phyloP scores from a whole-genome alignment of 2,329 filamentous ascomycete species.

The Fusarium gaditjirri region DNA sequence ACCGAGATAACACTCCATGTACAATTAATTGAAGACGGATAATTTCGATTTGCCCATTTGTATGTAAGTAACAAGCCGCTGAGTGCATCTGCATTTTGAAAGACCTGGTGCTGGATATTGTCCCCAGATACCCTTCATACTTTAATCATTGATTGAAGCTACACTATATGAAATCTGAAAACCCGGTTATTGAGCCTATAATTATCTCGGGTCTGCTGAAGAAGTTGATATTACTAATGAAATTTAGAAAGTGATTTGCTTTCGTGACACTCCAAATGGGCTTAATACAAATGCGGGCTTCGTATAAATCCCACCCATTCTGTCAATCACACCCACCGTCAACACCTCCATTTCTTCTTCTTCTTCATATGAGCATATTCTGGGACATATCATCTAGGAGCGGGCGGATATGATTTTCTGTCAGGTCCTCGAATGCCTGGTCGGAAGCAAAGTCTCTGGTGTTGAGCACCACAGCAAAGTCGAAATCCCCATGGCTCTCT shows the following conservation, averaged over 20 bases:
- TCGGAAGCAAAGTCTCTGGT: conserved; percentile 20
- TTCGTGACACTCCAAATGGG: background rate
- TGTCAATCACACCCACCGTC: background rate
- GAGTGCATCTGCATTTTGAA: background rate
- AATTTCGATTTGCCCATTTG: background rate
- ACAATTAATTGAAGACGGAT: background rate
- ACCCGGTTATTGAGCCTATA: background rate
- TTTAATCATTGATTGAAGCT: background rate
- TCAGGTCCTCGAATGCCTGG: conserved; percentile 12
- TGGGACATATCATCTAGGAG: background rate
- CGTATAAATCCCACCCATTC: background rate
- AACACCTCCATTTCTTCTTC: background rate
- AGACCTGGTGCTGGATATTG: background rate
- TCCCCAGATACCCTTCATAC: background rate
- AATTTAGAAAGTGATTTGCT: background rate
- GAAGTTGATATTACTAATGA: too few species aligned
- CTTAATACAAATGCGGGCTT: background rate
- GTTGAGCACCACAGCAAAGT: conserved; percentile 30
- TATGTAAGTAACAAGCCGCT: background rate
- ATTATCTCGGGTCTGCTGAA: background rate
- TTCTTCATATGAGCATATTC: background rate
- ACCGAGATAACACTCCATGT: background rate
- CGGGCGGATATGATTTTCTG: background rate
- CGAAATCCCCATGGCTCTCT: background rate
- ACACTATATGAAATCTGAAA: background rate